A percentile compares a stretch with the other conserved stretches of the same genome.
phyloP scores from a whole-genome alignment of 2,329 filamentous ascomycete genomes.

The Monosporascus sp. region DNA sequence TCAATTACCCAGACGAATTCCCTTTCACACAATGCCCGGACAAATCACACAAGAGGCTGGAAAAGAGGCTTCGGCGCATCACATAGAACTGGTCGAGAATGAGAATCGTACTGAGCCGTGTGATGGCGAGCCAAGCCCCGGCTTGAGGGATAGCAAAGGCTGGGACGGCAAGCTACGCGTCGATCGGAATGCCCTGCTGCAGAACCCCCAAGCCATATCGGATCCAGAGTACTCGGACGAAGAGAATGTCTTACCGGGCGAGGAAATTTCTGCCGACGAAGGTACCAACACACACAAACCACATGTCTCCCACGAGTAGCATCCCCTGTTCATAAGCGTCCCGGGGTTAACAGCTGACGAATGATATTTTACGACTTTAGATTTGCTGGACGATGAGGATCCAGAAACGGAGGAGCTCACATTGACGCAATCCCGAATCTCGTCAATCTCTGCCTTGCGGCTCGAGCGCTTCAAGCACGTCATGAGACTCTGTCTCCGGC shows the following conservation, averaged over 20 bases:
- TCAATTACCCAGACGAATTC: not conserved
- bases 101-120: conserved; percentile 30
- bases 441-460: conserved; percentile 70
- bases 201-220: conserved; percentile 76
- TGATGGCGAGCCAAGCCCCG: conserved; percentile 40
- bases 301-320: not conserved
- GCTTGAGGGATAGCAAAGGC: conserved; percentile 57
- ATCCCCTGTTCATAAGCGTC: not conserved
- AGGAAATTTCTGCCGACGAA: conserved; percentile 77
- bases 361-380: conserved; percentile 28
- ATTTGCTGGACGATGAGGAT: conserved; percentile 57
- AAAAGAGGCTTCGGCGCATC: conserved; percentile 31
- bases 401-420: conserved; percentile 72
- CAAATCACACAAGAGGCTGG: conserved; percentile 28
- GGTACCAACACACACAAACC: conserved; percentile 39
- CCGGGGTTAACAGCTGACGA: conserved; percentile 6
- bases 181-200: conserved; percentile 61
- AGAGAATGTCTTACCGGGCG: conserved; percentile 61
- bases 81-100: conserved; percentile 46
- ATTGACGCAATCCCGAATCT: conserved; percentile 79
- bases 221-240: conserved; percentile 83
- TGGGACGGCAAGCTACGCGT: conserved; percentile 83
- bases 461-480: conserved; percentile 78
- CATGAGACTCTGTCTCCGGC: conserved; percentile 77
- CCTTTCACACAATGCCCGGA: conserved; percentile 33